Conservation (phyloP, 2,329 filamentous ascomycete genomes). For the Apiospora kogelbergensis region DNA sequence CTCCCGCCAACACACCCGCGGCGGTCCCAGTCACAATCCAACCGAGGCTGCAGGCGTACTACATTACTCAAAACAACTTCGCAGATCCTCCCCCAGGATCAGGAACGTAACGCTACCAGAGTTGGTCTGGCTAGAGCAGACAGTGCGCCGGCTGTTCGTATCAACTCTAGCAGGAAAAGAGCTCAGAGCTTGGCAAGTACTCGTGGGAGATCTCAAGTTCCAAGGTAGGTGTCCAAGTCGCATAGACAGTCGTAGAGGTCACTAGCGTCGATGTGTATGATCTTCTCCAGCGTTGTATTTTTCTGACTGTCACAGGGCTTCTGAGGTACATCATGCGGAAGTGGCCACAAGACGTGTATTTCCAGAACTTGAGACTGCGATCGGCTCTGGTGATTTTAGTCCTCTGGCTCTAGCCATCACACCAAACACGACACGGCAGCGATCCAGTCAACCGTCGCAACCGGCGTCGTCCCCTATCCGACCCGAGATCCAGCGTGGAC, state of each 20-base stretch:
- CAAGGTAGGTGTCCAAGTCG: not conserved
- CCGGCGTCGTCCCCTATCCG: not conserved
- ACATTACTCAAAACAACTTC: not conserved
- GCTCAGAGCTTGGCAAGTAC: not conserved
- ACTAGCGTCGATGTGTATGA: not conserved
- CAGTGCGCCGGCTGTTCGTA: not conserved
- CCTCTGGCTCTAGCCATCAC: not conserved
- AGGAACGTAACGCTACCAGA: not conserved
- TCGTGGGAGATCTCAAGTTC: not conserved
- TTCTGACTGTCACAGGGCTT: not conserved
- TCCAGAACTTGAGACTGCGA: not conserved
- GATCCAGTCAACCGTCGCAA: not conserved
- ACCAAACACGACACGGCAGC: not conserved
- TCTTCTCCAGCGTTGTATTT: not conserved
- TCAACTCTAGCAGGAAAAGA: not conserved
- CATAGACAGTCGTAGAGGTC: not conserved
- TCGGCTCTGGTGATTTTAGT: not conserved
- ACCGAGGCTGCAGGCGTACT: not conserved
- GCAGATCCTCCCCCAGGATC: not conserved
- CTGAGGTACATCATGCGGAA: not conserved
- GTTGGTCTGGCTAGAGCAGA: not conserved
- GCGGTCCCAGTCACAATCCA: not conserved
- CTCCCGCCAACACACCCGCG: not conserved
- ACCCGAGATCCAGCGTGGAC: not conserved
- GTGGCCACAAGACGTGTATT: not conserved